A percentile compares a stretch with the other conserved stretches of the same genome.
These are phyloP conservation scores for Clavispora vitiphila DNA, from an alignment of 805 yeast species.

Conservation along the genomic window DNA sequence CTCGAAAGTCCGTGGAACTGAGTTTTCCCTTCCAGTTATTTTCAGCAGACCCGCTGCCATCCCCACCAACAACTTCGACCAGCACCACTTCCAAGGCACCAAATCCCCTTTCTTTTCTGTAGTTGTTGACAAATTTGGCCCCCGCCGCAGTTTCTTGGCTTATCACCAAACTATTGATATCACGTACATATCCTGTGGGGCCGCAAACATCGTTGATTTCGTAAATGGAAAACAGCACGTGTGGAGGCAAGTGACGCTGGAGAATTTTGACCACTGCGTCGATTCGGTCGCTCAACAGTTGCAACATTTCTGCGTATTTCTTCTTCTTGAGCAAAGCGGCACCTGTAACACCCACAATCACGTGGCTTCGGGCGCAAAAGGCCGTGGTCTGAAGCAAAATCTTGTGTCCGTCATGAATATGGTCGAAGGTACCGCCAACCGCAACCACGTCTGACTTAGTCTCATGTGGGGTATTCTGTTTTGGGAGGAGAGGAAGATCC, in stretches of 20 bases:
- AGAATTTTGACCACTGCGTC: constrained; percentile 47
- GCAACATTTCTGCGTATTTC: constrained; percentile 61
- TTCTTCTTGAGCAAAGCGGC: constrained; percentile 67
- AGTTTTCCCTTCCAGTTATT: constrained; percentile 62
- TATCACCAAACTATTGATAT: constrained; percentile 75
- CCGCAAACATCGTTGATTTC: constrained; percentile 87
- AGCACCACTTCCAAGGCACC: constrained; percentile 34
- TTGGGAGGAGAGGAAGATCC: neutral
- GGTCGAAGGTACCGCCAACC: constrained; percentile 97
- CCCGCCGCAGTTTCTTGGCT: constrained; percentile 78
- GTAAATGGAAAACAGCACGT: constrained; percentile 44
- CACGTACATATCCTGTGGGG: constrained; percentile 74
- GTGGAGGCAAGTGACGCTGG: constrained; percentile 37
- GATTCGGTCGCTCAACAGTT: constrained; percentile 52
- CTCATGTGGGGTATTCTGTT: too few relatives aligned
- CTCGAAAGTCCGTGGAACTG: constrained; percentile 79
- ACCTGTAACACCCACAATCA: constrained; percentile 85
- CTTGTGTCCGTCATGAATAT: constrained; percentile 92
- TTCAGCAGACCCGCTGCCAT: constrained; percentile 24
- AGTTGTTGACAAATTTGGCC: constrained; percentile 64
- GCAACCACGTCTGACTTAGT: constrained; percentile 32
- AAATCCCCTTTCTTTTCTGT: constrained; percentile 55
- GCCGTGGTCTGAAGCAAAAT: constrained; percentile 71
- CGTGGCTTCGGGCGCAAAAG: constrained; percentile 46
- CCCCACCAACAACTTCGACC: constrained; percentile 59